A percentile compares a stretch with the other conserved stretches of the same genome.
Conservation (phyloP, 139 green algal species). For the Coelastrella sp. region DNA sequence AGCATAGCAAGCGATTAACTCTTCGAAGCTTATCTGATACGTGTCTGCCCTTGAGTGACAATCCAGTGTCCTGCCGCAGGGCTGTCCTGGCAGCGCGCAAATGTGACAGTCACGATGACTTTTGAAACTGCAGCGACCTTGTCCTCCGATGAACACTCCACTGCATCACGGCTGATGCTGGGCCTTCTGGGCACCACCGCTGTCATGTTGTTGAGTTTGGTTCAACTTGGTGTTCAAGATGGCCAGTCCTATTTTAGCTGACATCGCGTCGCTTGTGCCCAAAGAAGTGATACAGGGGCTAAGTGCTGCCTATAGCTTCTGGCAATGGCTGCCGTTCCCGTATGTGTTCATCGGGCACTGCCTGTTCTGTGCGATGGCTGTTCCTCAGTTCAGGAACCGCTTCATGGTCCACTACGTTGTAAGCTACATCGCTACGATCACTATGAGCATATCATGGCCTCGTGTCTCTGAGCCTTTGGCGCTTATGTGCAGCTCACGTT, state of each 20-base stretch:
- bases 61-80: too few species aligned
- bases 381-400: conserved; percentile 16
- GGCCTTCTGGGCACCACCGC: background rate
- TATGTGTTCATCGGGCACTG: conserved; percentile 32
- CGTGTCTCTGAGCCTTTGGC: background rate
- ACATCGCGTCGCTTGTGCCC: background rate
- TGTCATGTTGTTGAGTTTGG: background rate
- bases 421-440: background rate
- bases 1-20: too few species aligned
- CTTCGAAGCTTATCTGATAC: too few species aligned
- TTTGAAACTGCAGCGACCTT: too few species aligned
- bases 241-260: background rate
- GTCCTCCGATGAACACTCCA: too few species aligned
- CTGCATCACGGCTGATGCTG: too few species aligned
- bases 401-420: conserved; percentile 28
- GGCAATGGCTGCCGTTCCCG: background rate
- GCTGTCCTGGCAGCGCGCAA: too few species aligned
- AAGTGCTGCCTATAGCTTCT: background rate
- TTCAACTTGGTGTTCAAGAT: background rate
- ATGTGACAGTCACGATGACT: too few species aligned
- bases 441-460: background rate
- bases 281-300: background rate
- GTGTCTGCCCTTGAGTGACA: too few species aligned
- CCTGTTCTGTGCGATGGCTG: conserved; percentile 17
- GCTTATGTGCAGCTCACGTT: conserved; percentile 21